These are phyloP conservation scores for Penicillium verhagenii DNA, from an alignment of 495 filamentous ascomycete genomes.

Conservation along the genomic window DNA sequence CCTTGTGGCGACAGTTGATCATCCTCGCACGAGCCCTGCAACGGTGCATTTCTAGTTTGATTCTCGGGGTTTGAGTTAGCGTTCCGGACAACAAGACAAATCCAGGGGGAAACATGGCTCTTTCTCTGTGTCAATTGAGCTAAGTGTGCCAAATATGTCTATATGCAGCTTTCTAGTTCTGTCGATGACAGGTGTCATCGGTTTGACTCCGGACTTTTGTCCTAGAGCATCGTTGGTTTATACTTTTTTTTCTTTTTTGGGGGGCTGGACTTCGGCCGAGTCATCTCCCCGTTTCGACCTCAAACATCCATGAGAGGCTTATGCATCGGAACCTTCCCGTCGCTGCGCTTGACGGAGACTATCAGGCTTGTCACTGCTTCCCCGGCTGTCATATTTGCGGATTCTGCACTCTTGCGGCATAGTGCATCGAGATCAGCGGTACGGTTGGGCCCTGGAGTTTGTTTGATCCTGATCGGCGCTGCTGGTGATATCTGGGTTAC, in stretches of 20 bases:
- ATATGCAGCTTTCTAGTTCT: background rate
- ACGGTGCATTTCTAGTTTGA: background rate
- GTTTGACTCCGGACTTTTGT: background rate
- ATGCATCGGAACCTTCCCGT: constrained; percentile 3
- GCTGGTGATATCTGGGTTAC: background rate
- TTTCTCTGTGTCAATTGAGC: background rate
- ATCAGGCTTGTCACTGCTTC: background rate
- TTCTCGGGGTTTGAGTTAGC: background rate
- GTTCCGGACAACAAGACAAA: background rate
- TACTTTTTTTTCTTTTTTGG: too few relatives aligned
- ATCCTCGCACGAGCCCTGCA: constrained; percentile 7
- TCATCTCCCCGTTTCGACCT: background rate
- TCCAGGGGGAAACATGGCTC: background rate
- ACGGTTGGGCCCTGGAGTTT: background rate
- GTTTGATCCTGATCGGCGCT: constrained; percentile 1
- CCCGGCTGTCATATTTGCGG: background rate
- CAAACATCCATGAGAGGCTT: background rate
- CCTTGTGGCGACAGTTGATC: constrained; percentile 6
- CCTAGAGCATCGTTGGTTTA: background rate
- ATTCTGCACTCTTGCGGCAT: background rate
- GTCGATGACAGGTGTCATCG: background rate
- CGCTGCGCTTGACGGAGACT: background rate
- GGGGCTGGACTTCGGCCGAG: background rate
- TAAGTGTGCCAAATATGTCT: background rate
- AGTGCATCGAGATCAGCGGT: background rate